Evolutionary conservation across 352 stramenopile species (phyloP).

Genomic region (Globisporangium okanoganense): DNA sequence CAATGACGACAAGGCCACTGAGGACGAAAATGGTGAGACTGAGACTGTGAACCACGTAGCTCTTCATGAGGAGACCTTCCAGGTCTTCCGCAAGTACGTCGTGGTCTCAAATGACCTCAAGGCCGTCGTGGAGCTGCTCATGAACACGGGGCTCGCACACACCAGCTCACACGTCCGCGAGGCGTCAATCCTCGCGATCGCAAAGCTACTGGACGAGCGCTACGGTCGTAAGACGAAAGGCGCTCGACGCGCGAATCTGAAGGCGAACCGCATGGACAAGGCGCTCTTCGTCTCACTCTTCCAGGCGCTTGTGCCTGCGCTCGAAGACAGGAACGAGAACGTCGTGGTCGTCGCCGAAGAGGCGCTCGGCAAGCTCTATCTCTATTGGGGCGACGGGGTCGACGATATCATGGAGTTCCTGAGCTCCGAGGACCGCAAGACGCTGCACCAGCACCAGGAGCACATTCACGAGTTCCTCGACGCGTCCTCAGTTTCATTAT

Average conservation of each 20-base stretch:
- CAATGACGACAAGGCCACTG: slow-evolving; percentile 5
- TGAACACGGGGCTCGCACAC: slow-evolving; percentile 58
- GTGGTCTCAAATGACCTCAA: slow-evolving; percentile 58
- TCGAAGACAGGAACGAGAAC: slow-evolving; percentile 55
- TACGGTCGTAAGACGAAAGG: slow-evolving; percentile 23
- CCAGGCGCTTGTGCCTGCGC: slow-evolving; percentile 49
- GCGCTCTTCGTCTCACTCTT: slow-evolving; percentile 49
- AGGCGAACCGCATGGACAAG: slow-evolving; percentile 33
- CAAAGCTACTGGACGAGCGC: slow-evolving; percentile 52
- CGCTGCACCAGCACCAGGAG: slow-evolving; percentile 38
- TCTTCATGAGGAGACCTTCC: slow-evolving; percentile 55
- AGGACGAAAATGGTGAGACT: slow-evolving; percentile 3
- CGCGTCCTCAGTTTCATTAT: slow-evolving; percentile 13
- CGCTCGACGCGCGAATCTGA: neutral
- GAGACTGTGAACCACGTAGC: neutral
- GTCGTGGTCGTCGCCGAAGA: slow-evolving; percentile 68
- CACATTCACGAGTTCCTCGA: slow-evolving; percentile 51
- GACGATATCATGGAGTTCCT: slow-evolving; percentile 48
- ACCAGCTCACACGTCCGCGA: slow-evolving; percentile 36
- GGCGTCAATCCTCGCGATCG: slow-evolving; percentile 40
- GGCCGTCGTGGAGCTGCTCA: slow-evolving; percentile 47
- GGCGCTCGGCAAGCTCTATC: slow-evolving; percentile 54
- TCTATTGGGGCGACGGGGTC: slow-evolving; percentile 46
- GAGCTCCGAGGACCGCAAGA: slow-evolving; percentile 60
- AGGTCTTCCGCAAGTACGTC: slow-evolving; percentile 64